Conservation (phyloP, 768 basidiomycete genomes). For the Leccinum obscurum region DNA sequence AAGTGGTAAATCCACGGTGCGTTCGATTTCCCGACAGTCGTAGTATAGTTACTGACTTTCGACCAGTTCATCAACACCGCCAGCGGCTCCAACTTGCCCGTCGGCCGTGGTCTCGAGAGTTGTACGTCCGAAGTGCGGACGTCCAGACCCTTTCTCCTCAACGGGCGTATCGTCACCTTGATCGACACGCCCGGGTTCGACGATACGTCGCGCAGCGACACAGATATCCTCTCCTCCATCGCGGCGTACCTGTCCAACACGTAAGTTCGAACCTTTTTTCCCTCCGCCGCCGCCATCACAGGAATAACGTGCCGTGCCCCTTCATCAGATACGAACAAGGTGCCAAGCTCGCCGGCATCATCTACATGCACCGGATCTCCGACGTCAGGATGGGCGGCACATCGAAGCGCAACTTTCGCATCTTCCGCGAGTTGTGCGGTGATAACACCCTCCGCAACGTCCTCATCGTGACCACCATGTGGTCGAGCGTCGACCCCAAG, state of each 20-base stretch:
- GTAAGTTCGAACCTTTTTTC: slow-evolving; percentile 16
- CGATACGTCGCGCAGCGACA: slow-evolving; percentile 49
- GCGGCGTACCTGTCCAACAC: slow-evolving; percentile 40
- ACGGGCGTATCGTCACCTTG: slow-evolving; percentile 45
- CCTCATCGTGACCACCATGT: slow-evolving; percentile 55
- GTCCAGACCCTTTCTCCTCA: slow-evolving; percentile 44
- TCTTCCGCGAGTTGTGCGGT: slow-evolving; percentile 56
- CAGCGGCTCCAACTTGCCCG: slow-evolving; percentile 48
- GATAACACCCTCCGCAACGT: slow-evolving; percentile 49
- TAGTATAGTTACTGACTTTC: slow-evolving; percentile 7
- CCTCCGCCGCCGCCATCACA: neutral
- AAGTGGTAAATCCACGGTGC: slow-evolving; percentile 39
- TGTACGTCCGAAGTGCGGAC: slow-evolving; percentile 50
- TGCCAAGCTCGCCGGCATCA: slow-evolving; percentile 48
- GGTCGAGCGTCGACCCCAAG: slow-evolving; percentile 42
- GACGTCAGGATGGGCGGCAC: slow-evolving; percentile 52
- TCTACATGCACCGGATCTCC: slow-evolving; percentile 56
- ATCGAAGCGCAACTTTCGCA: slow-evolving; percentile 49
- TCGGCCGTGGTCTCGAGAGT: slow-evolving; percentile 49
- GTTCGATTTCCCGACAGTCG: neutral
- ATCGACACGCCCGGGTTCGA: slow-evolving; percentile 68
- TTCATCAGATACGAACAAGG: slow-evolving; percentile 33
- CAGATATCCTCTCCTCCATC: slow-evolving; percentile 51
- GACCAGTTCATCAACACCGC: slow-evolving; percentile 53
- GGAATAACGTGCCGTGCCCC: neutral